Evolutionary conservation across 495 filamentous ascomycete genomes (phyloP).

Genomic region (Penicillium manginii): DNA sequence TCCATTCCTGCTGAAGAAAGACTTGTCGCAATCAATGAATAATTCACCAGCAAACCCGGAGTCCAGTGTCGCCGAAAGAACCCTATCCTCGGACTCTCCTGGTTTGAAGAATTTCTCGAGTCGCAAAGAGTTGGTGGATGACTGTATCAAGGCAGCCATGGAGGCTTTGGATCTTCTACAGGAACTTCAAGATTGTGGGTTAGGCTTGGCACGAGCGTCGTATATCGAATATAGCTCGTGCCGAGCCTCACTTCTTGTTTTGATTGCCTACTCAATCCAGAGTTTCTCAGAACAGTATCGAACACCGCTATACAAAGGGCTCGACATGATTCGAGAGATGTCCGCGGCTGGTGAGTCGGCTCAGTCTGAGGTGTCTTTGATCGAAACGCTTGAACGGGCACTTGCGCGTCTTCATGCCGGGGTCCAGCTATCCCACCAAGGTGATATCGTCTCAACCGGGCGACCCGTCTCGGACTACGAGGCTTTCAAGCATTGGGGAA

Average conservation of each 20-base stretch:
- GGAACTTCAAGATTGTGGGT: constrained; percentile 27
- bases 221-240: constrained; percentile 45
- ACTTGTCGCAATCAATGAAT: constrained; percentile 6
- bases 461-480: constrained; percentile 26
- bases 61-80: background rate
- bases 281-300: constrained; percentile 25
- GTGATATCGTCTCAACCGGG: background rate
- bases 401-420: constrained; percentile 25
- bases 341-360: constrained; percentile 38
- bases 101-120: background rate
- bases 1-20: constrained; percentile 33
- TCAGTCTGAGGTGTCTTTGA: constrained; percentile 35
- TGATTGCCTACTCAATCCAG: constrained; percentile 38
- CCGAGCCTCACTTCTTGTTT: constrained; percentile 37
- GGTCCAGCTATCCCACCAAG: constrained; percentile 1
- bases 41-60: constrained; percentile 10
- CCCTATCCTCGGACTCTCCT: background rate
- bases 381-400: constrained; percentile 39
- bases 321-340: constrained; percentile 42
- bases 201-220: constrained; percentile 38
- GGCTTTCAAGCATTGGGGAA: constrained; percentile 34
- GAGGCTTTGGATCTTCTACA: constrained; percentile 30
- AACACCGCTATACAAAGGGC: constrained; percentile 24
- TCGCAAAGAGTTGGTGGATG: constrained; percentile 26
- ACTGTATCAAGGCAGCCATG: constrained; percentile 33